Percentiles rank a stretch among this genome's conserved stretches.
Conservation (phyloP, 176 grass and related monocot genomes). For the Saccharum officinarum region DNA sequence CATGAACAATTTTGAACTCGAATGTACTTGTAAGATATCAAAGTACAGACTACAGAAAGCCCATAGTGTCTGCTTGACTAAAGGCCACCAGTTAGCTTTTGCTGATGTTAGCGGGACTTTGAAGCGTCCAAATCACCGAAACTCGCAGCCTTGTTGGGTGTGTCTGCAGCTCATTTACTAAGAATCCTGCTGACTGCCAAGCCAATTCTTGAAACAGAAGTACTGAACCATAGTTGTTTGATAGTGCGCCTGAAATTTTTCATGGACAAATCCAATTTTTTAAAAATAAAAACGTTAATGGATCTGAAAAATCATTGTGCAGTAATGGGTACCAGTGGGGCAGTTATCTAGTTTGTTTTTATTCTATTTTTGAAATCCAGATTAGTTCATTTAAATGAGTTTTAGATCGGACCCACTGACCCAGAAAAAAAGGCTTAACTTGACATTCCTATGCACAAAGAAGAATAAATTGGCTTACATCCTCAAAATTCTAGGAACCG, state of each 20-base stretch:
- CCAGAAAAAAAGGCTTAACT: background rate
- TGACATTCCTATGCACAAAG: background rate
- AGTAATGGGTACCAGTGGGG: background rate
- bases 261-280: no score
- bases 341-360: background rate
- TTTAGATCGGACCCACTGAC: background rate
- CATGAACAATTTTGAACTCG: background rate
- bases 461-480: background rate
- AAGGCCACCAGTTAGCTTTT: background rate
- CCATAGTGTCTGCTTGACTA: background rate
- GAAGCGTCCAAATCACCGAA: background rate
- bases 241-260: background rate
- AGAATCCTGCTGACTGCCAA: background rate
- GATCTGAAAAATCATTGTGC: background rate
- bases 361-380: background rate
- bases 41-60: background rate
- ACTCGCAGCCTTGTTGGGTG: background rate
- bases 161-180: background rate
- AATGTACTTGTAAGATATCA: background rate
- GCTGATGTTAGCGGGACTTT: background rate
- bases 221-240: background rate
- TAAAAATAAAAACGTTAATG: background rate
- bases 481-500: background rate
- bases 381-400: background rate
- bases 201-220: background rate